These are phyloP conservation scores for Nelumbo lutea DNA, from an alignment of 164 flowering plant genomes.

Conservation along the genomic window DNA sequence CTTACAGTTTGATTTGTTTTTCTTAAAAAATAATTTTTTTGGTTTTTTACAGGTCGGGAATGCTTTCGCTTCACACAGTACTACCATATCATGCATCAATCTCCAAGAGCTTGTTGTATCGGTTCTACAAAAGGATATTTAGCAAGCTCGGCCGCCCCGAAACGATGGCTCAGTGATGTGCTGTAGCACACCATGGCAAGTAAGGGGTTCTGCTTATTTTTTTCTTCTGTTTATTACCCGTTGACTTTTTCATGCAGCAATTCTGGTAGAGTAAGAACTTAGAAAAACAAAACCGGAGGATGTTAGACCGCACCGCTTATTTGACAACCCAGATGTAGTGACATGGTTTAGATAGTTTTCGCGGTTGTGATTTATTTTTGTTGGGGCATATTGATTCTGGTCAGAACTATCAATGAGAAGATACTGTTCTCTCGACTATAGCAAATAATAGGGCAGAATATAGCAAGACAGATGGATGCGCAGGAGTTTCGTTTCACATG, in stretches of 20 bases:
- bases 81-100: conserved; percentile 60
- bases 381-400: not conserved
- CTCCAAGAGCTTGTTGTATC: conserved; percentile 36
- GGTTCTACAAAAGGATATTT: conserved; percentile 31
- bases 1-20: not conserved
- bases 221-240: not conserved
- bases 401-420: conserved; percentile 28
- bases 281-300: no score
- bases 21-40: not conserved
- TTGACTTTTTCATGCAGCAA: not conserved
- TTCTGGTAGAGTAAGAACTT: no score
- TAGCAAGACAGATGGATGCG: conserved; percentile 65
- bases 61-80: conserved; percentile 75
- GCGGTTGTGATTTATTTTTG: not conserved
- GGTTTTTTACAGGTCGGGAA: conserved; percentile 50
- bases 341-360: no score
- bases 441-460: conserved; percentile 24
- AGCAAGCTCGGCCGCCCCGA: conserved; percentile 69
- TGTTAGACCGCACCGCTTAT: no score
- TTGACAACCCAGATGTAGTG: no score
- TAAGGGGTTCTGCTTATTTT: conserved; percentile 17
- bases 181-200: conserved; percentile 66
- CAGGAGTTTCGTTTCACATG: conserved; percentile 59
- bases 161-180: conserved; percentile 45
- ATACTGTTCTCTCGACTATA: conserved; percentile 21